Percentiles rank a stretch among this genome's conserved stretches.
Evolutionary conservation across 129 eudicot genomes (phyloP).

Genomic region (Pittosporum tobira): DNA sequence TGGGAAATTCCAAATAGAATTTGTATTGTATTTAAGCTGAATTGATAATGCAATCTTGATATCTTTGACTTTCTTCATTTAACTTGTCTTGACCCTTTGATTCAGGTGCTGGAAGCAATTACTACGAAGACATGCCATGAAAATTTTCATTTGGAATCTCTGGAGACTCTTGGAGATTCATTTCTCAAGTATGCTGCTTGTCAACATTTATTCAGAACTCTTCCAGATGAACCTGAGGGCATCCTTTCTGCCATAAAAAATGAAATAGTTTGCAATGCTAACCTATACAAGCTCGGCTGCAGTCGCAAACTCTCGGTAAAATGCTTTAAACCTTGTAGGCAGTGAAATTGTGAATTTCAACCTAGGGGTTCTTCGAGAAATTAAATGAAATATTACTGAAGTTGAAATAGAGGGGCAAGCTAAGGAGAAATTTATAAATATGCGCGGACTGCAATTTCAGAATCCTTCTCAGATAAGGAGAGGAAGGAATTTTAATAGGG

Average conservation of each 20-base stretch:
- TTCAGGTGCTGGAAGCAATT: slow-evolving; percentile 67
- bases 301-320: slow-evolving; percentile 61
- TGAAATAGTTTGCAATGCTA: slow-evolving; percentile 43
- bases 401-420: too few relatives aligned
- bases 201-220: slow-evolving; percentile 52
- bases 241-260: slow-evolving; percentile 42
- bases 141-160: slow-evolving; percentile 59
- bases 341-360: too few relatives aligned
- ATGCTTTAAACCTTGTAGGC: too few relatives aligned
- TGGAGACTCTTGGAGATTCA: slow-evolving; percentile 90
- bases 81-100: not conserved
- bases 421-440: too few relatives aligned
- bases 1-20: too few relatives aligned
- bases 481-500: too few relatives aligned
- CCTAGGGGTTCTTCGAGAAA: too few relatives aligned
- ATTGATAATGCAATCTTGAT: too few relatives aligned
- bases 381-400: too few relatives aligned
- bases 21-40: too few relatives aligned
- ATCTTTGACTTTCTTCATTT: not conserved
- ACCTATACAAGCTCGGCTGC: slow-evolving; percentile 77
- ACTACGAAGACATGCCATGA: slow-evolving; percentile 80
- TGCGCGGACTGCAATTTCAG: too few relatives aligned
- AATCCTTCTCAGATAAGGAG: too few relatives aligned
- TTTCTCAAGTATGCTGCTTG: slow-evolving; percentile 72
- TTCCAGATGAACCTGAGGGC: slow-evolving; percentile 64